phyloP scores from a whole-genome alignment of 208 protist species.

The Crithidia brevicula region DNA sequence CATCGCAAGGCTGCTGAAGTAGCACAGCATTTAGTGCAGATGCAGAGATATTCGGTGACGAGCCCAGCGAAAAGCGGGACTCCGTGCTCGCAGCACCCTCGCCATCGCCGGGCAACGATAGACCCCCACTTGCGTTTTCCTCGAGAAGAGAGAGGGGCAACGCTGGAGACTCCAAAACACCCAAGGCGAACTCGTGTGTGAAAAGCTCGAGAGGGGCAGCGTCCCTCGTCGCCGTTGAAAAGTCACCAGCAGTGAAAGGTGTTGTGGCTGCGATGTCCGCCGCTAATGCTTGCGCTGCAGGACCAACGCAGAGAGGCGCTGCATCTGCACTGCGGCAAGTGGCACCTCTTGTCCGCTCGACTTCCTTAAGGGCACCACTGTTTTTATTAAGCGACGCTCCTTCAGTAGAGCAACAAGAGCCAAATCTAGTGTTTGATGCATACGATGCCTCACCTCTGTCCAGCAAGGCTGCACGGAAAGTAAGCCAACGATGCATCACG shows the following conservation, averaged over 20 bases:
- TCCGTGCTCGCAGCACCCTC: neutral
- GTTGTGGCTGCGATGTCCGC: slow-evolving; percentile 28
- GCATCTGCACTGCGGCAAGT: neutral
- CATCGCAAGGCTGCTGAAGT: neutral
- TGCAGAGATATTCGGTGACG: neutral
- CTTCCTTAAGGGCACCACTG: neutral
- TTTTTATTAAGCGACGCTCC: no score
- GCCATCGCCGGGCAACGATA: neutral
- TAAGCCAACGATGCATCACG: neutral
- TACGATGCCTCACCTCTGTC: neutral
- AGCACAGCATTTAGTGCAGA: neutral
- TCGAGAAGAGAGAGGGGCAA: slow-evolving; percentile 1
- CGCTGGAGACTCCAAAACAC: slow-evolving; percentile 28
- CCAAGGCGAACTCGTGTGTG: slow-evolving; percentile 6
- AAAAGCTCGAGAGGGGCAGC: neutral
- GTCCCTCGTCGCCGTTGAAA: neutral
- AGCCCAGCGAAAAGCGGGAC: neutral
- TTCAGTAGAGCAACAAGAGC: no score
- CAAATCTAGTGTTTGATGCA: no score
- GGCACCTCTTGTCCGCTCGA: neutral
- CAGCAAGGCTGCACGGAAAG: neutral
- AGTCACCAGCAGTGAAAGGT: no score
- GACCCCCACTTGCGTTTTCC: neutral
- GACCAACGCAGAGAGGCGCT: neutral
- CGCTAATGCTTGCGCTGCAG: slow-evolving; percentile 27